Evolutionary conservation across 176 grass and related monocot genomes (phyloP).

Genomic region (Thalia dealbata): DNA sequence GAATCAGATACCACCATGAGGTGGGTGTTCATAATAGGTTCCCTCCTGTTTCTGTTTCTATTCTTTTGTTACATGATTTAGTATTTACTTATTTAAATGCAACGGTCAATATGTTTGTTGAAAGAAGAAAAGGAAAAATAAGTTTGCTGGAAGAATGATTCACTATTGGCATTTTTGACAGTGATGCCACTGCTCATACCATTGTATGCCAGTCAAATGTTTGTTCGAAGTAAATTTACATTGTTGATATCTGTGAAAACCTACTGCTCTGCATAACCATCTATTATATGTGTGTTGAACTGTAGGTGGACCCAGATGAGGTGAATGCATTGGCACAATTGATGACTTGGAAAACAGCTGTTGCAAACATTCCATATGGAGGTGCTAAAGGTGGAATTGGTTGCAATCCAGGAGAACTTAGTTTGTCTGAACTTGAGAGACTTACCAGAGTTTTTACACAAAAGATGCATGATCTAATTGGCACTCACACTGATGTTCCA

Average conservation of each 20-base stretch:
- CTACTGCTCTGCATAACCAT: too few relatives aligned
- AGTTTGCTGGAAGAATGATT: too few relatives aligned
- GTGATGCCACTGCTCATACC: neutral
- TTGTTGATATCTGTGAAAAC: too few relatives aligned
- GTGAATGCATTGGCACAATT: constrained; percentile 94
- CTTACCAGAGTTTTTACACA: constrained; percentile 98
- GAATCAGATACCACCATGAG: constrained; percentile 88
- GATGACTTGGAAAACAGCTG: constrained; percentile 99
- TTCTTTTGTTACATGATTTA: neutral
- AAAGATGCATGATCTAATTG: constrained; percentile 96
- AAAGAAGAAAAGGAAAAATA: too few relatives aligned
- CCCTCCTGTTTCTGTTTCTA: constrained; percentile 1
- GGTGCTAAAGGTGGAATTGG: constrained; percentile 97
- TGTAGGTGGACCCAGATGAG: constrained; percentile 83
- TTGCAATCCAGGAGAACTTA: constrained; percentile 64
- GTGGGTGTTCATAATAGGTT: constrained; percentile 25
- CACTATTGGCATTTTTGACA: neutral
- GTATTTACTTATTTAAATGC: neutral
- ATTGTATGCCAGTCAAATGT: neutral
- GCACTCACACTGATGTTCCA: constrained; percentile 78
- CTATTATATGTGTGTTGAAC: neutral
- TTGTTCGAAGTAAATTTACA: too few relatives aligned
- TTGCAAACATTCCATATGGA: constrained; percentile 81
- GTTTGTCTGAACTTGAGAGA: constrained; percentile 71
- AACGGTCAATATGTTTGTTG: neutral